These are phyloP conservation scores for Salix arbutifolia DNA, from an alignment of 345 rosid species.

Conservation along the genomic window DNA sequence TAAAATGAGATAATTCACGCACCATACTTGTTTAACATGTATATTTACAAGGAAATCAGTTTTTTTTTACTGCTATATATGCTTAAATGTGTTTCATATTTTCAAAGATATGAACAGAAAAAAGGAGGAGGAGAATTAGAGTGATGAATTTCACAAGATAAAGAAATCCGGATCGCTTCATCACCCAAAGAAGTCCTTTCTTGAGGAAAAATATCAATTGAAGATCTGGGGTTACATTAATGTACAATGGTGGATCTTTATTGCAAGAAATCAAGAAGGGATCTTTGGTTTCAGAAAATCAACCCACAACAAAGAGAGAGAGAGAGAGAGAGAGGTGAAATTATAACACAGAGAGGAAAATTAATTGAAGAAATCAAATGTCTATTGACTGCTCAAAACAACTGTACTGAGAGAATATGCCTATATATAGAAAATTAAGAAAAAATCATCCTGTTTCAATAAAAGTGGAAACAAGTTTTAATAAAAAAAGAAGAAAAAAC, in stretches of 20 bases:
- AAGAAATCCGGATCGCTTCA: neutral
- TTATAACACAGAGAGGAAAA: neutral
- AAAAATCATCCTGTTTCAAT: neutral
- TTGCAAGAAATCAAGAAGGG: slow-evolving; percentile 3
- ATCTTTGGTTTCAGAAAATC: neutral
- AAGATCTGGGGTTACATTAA: neutral
- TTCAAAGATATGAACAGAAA: neutral
- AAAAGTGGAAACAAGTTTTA: neutral
- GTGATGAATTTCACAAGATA: neutral
- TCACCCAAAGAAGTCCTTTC: neutral
- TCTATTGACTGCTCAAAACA: neutral
- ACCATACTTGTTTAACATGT: neutral
- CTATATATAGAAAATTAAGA: too few relatives aligned
- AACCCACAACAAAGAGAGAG: neutral
- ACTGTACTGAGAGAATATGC: neutral
- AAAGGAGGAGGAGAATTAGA: neutral
- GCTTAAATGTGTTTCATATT: neutral
- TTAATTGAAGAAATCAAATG: neutral
- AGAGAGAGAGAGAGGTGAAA: neutral
- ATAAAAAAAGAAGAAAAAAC: neutral
- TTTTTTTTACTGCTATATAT: neutral
- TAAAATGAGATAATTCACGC: neutral
- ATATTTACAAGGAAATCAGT: neutral
- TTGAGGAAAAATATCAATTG: neutral
- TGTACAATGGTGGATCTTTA: neutral